Conservation (phyloP, 1,139 yeast genomes). For the Entelexis paramagnoliae region DNA sequence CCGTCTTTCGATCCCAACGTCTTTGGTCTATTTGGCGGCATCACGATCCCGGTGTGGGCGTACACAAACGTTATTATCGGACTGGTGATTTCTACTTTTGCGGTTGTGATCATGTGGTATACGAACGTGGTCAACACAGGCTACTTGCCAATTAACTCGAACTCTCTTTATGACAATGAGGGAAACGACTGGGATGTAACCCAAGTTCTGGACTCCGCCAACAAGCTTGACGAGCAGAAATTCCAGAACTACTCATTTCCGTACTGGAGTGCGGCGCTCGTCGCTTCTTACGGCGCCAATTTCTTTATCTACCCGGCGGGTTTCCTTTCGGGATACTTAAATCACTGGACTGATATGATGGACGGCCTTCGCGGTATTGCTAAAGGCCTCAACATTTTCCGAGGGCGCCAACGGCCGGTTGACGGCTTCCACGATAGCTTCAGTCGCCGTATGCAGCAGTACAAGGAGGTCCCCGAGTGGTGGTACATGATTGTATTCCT, state of each 20-base stretch:
- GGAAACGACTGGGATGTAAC: neutral
- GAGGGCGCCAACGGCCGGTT: constrained; percentile 19
- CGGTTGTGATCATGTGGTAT: constrained; percentile 39
- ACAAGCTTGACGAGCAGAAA: constrained; percentile 25
- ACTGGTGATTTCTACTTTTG: constrained; percentile 34
- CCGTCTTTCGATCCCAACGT: constrained; percentile 37
- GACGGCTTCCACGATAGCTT: constrained; percentile 44
- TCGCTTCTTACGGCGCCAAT: constrained; percentile 46
- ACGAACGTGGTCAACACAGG: constrained; percentile 42
- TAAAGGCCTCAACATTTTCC: neutral
- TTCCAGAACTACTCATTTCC: constrained; percentile 40
- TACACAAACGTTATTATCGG: constrained; percentile 38
- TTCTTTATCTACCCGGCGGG: constrained; percentile 50
- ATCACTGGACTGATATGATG: constrained; percentile 31
- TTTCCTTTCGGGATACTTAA: constrained; percentile 36
- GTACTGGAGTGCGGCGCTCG: constrained; percentile 47
- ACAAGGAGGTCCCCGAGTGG: constrained; percentile 57
- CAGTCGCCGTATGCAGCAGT: constrained; percentile 44
- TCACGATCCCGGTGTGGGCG: constrained; percentile 39
- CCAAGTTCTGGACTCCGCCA: neutral
- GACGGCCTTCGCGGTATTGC: constrained; percentile 25
- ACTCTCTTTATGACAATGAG: neutral
- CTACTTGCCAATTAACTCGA: constrained; percentile 31
- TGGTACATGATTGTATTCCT: constrained; percentile 43
- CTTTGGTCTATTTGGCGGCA: constrained; percentile 18